Evolutionary conservation across 2,329 filamentous ascomycete genomes (phyloP).

Genomic region (Aspergillus versicolor): DNA sequence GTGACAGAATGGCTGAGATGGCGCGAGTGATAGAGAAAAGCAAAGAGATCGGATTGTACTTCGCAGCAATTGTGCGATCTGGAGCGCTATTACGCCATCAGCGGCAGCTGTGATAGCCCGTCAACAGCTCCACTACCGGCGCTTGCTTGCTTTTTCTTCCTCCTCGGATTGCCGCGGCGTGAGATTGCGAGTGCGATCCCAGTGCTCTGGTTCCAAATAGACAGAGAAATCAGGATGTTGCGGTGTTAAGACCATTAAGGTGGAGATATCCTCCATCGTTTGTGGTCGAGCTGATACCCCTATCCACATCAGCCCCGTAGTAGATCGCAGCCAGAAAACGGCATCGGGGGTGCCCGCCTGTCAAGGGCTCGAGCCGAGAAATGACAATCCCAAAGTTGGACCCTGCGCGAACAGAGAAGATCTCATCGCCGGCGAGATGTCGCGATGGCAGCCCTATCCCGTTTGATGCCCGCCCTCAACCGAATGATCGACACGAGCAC

Average conservation of each 20-base stretch:
- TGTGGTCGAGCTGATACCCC: too few relatives aligned
- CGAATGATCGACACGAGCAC: not conserved
- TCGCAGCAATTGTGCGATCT: slow-evolving; percentile 2
- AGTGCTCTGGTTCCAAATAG: too few relatives aligned
- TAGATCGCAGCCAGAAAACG: not conserved
- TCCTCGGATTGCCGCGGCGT: not conserved
- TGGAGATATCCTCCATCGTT: too few relatives aligned
- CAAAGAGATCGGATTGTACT: not conserved
- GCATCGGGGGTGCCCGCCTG: not conserved
- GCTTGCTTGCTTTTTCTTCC: not conserved
- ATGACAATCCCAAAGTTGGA: not conserved
- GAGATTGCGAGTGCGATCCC: not conserved
- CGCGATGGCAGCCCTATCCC: not conserved
- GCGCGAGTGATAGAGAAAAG: not conserved
- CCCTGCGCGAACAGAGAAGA: not conserved
- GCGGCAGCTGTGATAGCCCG: not conserved
- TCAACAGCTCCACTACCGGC: not conserved
- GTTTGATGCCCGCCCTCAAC: not conserved
- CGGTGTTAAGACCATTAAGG: too few relatives aligned
- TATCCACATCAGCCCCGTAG: too few relatives aligned
- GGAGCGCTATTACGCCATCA: slow-evolving; percentile 5
- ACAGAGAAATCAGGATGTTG: too few relatives aligned
- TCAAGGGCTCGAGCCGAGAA: not conserved
- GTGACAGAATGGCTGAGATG: not conserved
- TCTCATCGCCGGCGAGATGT: not conserved